Base-by-base conservation (phyloP, 768 basidiomycete species). In the Leucogyrophana mollusca region DNA sequence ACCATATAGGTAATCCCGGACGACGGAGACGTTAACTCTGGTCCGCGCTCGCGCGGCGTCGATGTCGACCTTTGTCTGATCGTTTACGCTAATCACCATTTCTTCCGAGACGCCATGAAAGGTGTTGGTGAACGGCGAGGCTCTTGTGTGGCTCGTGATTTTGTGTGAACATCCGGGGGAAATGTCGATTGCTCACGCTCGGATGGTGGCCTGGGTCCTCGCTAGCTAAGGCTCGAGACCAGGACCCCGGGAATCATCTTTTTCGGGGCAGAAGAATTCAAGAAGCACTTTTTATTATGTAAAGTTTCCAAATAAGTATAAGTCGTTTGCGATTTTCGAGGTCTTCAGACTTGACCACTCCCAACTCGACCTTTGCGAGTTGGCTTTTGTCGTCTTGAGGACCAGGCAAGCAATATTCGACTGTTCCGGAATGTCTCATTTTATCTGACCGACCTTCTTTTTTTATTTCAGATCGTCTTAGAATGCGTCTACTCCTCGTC, bases 1-100 rank as follows among this genome's bases (percentile, higher is more conserved):
- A 79, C 82, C 70, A 56, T 81, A 72, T 13, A 85, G 53, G 49
- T 80, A 74, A 46, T 76, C 59, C 36, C 76, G 70, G 3, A 81
- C 59, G n/a, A 52, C 59, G 30, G 64, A 58, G 9, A 78, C 56
- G 34, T 73, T 62, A 35, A 84, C 60, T 1, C 74, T 68, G 10
- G 77, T 64, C 10, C 45, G 59, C n/a, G 53, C 56, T 22, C 83
- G 66, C 0, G 83, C 82, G 14, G 60, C 61, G 25, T 54, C 56
- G 76, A 86, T 77, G 53, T 85, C 84, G 35, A 71, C 53, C 3
- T 55, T 70, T 9, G 76, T 81, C 55, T 76, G 78, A 21, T 63
- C 69, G 43, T 69, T 78, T 32, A 68, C 52, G 57, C 76, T 30
- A 13, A 30, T 72, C 4, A 37, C 11, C 35, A 36, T 16, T 13